A percentile compares a stretch with the other conserved stretches of the same genome.
phyloP scores from a whole-genome alignment of 2,329 filamentous ascomycete genomes.

The Metarhizium guizhouense region DNA sequence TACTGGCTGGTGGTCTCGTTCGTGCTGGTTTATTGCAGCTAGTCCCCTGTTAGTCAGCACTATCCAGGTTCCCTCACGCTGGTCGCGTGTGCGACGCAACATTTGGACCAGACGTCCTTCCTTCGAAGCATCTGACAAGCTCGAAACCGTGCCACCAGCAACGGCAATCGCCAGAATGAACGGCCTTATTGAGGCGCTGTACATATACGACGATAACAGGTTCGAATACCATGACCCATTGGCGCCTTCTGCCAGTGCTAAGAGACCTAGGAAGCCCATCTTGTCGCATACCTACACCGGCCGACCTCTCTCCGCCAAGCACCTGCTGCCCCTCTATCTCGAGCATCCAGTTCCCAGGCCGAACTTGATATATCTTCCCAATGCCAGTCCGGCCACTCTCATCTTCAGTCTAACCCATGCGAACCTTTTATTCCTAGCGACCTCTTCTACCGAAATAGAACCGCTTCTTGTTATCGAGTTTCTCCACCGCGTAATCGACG shows the following conservation, averaged over 20 bases:
- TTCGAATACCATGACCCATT: conserved; percentile 31
- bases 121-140: not conserved
- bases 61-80: not conserved
- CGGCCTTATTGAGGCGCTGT: conserved; percentile 85
- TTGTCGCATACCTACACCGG: conserved; percentile 84
- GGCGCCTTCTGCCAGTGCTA: conserved; percentile 12
- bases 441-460: conserved; percentile 78
- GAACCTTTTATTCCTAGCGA: conserved; percentile 76
- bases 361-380: conserved; percentile 76
- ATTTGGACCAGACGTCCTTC: not conserved
- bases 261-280: conserved; percentile 60
- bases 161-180: conserved; percentile 50
- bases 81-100: not conserved
- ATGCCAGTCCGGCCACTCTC: conserved; percentile 74
- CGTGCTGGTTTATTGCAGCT: no score
- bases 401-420: conserved; percentile 84
- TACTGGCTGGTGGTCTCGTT: no score
- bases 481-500: conserved; percentile 84
- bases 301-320: conserved; percentile 65
- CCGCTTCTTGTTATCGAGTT: conserved; percentile 89
- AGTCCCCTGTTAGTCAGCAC: not conserved
- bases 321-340: conserved; percentile 80
- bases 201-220: conserved; percentile 96
- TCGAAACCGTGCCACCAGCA: not conserved
- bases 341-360: conserved; percentile 73